Evolutionary conservation across 2,329 filamentous ascomycete genomes (phyloP), one percentile per base, ranked within the genome.

Genomic region (Emergomyces orientalis): DNA sequence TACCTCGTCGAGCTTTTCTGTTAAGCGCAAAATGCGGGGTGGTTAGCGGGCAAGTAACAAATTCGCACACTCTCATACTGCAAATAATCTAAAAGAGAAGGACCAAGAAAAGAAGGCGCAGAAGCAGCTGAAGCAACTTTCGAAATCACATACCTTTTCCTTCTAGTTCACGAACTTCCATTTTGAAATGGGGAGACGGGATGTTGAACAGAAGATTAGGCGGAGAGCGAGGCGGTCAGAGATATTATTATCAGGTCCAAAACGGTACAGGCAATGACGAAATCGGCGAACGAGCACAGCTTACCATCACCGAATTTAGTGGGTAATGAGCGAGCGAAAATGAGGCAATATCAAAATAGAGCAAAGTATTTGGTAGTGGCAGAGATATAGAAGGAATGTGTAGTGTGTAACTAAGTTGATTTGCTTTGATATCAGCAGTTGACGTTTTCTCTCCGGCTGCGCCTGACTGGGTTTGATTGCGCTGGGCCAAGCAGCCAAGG

Each of bases 1-100:
- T 49, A 93, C 88, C 62, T 89, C 84, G 63, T 84, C 79, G 63
- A 88, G 80, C 76, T 92, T 91, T 64, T 80, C 83, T 90, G 70
- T 64, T 62, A 19, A 58, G 11, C 39, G 30, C 55, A 22, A 47
- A 34, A 22, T 22, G 41, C 19, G 25, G 14, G 17, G 22, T 57
- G 57, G 41, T 59, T 32, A 59, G 57, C 57, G 17, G 41, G 41
- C 3, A 6, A 45, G 25, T 19, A 8, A 25, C 0, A 59, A 14
- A 17, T 41, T 27, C 34, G 34, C 17, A 55, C 2, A 22, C 51
- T 1, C 17, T 11, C 11, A 37, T 8, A 55, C 30, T 1, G 43
- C 19, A 27, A 30, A 30, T 13, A 14, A 30, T 22, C 17, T 9
- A 54, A 13, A 54, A 45, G 37, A 9, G n/a, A 25, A 45, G 25